Evolutionary conservation across 345 rosid species (phyloP).

Genomic region (Salix koriyanagi): DNA sequence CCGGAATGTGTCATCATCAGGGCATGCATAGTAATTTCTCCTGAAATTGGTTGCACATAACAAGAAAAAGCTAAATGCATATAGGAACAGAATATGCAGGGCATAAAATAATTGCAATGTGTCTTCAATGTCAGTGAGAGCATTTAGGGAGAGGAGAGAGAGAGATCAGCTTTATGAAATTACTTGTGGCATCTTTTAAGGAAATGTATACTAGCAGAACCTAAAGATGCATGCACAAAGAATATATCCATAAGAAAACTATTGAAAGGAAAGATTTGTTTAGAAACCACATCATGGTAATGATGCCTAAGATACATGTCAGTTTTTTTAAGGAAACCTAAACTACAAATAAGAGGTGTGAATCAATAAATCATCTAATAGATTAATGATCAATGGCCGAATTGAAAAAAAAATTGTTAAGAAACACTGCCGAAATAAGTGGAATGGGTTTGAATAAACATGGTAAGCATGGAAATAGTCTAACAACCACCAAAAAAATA

Average conservation of each 20-base stretch:
- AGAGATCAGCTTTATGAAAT: constrained; percentile 6
- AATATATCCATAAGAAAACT: not conserved
- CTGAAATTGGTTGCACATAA: constrained; percentile 40
- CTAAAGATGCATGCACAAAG: not conserved
- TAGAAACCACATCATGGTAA: not conserved
- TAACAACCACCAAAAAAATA: not conserved
- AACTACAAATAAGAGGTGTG: not conserved
- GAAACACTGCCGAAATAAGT: not conserved
- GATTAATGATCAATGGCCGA: not conserved
- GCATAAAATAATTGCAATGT: not conserved
- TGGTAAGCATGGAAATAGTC: not conserved
- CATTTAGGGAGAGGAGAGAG: not conserved
- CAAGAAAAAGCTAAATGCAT: constrained; percentile 1
- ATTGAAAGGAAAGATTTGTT: not conserved
- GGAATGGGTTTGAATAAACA: not conserved
- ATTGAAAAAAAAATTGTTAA: not conserved
- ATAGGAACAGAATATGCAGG: constrained; percentile 2
- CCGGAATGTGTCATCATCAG: constrained; percentile 83
- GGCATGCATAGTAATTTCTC: constrained; percentile 73
- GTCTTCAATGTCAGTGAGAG: not conserved
- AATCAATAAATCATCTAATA: not conserved
- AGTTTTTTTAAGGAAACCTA: not conserved
- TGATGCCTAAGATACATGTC: not conserved
- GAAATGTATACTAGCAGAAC: not conserved
- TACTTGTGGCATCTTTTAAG: not conserved